phyloP scores from a whole-genome alignment of 2,329 filamentous ascomycete species.

The Celoporthe dispersa region DNA sequence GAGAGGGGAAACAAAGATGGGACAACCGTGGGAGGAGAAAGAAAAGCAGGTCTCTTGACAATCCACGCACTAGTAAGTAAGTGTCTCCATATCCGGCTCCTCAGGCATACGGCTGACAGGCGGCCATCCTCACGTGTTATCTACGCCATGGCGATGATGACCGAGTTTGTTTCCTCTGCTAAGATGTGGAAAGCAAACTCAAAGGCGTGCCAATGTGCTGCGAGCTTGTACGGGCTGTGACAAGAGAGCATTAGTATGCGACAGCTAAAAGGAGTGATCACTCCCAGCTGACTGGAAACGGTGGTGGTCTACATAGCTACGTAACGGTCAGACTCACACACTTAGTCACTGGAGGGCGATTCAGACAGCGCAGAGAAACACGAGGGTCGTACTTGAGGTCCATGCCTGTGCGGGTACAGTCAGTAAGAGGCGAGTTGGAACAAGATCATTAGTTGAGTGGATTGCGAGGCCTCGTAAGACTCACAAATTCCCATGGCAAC shows the following conservation, averaged over 20 bases:
- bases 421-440: conserved; percentile 10
- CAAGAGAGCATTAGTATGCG: neutral
- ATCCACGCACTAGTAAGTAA: conserved; percentile 60
- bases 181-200: conserved; percentile 63
- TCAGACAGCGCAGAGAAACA: neutral
- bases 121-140: conserved; percentile 56
- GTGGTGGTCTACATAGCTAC: too few relatives aligned
- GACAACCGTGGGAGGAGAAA: too few relatives aligned
- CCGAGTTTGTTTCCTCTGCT: conserved; percentile 59
- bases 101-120: conserved; percentile 45
- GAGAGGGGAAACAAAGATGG: too few relatives aligned
- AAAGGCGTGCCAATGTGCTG: conserved; percentile 52
- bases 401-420: conserved; percentile 49
- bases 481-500: conserved; percentile 64
- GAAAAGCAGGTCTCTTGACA: neutral
- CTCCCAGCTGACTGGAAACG: too few relatives aligned
- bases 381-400: conserved; percentile 51
- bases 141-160: conserved; percentile 79
- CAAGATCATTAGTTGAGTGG: neutral
- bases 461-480: conserved; percentile 30
- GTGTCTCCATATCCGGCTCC: conserved; percentile 64
- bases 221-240: conserved; percentile 59
- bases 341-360: too few relatives aligned
- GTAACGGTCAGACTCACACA: too few relatives aligned
- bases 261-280: too few relatives aligned